Conservation (phyloP, 306 rosid species). For the Herpetospermum pedunculosum region DNA sequence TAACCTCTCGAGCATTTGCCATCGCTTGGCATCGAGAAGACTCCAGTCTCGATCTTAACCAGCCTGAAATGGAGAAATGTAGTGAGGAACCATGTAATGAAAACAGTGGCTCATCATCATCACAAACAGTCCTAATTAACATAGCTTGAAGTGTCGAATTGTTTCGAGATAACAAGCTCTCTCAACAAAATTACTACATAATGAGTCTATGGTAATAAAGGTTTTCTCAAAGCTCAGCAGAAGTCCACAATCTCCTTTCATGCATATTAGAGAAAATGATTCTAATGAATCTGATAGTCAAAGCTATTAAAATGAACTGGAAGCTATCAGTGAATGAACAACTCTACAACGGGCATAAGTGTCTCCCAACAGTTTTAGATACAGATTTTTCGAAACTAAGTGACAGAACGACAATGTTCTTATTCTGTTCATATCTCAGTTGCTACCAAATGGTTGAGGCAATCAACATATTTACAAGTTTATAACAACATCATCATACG, state of each 20-base stretch:
- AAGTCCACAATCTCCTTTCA: not conserved
- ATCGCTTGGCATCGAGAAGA: not conserved
- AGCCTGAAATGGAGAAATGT: slow-evolving; percentile 8
- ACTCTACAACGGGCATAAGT: not conserved
- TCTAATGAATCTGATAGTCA: not conserved
- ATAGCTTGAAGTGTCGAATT: not conserved
- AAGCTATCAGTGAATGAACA: not conserved
- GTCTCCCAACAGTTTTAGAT: not conserved
- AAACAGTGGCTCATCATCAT: slow-evolving; percentile 5
- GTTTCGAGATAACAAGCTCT: not conserved
- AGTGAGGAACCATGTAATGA: slow-evolving; percentile 12
- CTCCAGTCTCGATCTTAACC: not conserved
- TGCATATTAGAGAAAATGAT: not conserved
- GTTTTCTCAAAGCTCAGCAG: slow-evolving; percentile 1
- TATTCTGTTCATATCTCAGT: not conserved
- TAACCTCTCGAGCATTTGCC: not conserved
- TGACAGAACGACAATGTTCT: not conserved
- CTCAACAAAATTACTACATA: not conserved
- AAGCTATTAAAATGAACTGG: not conserved
- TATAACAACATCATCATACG: not conserved
- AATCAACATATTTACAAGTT: not conserved
- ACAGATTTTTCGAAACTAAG: not conserved
- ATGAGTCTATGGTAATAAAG: not conserved
- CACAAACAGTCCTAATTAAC: not conserved
- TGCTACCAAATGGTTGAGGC: not conserved